Evolutionary conservation across 2,329 filamentous ascomycete genomes (phyloP), one percentile per base, ranked within the genome.

Genomic region (Myriangium duriaei): DNA sequence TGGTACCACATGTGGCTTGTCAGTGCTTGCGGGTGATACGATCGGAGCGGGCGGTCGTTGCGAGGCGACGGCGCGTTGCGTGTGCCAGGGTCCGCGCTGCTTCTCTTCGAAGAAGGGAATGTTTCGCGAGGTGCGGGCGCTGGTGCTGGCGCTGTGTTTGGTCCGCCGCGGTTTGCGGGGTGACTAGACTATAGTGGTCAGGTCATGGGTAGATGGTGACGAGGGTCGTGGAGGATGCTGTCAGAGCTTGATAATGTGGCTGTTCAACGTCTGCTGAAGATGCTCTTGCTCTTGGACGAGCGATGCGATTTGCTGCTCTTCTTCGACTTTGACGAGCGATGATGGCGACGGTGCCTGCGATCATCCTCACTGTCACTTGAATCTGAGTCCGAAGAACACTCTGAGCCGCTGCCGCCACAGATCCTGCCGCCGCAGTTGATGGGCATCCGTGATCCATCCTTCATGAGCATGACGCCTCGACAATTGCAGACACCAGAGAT

Each of bases 401-500:
- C 72, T 37, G 67, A 72, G 45, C 69, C 73, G 47, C 72, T 74
- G 65, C 82, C 91, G 54, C 84, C 83, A 64, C 88, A 95, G 58
- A 84, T 79, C 45, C 77, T 69, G 50, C 88, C 88, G 51, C 86
- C 86, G 57, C 88, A 96, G 74, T 95, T 87, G 60, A 95, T 77
- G 74, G 88, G 91, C 72, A 96, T 81, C 54, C 87, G 79, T 62
- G 92, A 81, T 56, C 87, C 86, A 9, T 19, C 79, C 65, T 86
- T 82, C 47, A 87, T 95, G 69, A 96, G 93, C 52, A 87, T 88
- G 68, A 91, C 95, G 66, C 87, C 83, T 63, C 95, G 85, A 67
- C 88, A 96, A 47, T 80, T 86, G 76, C 91, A 96, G 59, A 72
- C 73, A 54, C 61, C 59, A 42, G 52, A 61, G 42, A 64, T 65